Evolutionary conservation across 2,329 filamentous ascomycete genomes (phyloP).

Genomic region (Arthrobotrys sinensis): DNA sequence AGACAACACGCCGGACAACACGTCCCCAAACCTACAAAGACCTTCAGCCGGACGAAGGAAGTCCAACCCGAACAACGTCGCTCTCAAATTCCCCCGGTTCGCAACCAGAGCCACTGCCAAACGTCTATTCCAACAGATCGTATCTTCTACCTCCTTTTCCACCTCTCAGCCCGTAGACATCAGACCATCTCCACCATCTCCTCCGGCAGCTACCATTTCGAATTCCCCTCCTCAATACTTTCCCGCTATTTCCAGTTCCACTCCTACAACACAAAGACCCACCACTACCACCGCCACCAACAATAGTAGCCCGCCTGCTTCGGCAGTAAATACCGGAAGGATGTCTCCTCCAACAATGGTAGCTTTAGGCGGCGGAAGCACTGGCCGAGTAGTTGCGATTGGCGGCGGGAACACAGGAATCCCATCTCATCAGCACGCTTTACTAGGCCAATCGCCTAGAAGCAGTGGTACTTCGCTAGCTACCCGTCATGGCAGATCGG

Average conservation of each 20-base stretch:
- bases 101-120: conserved; percentile 62
- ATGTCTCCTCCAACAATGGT: conserved; percentile 57
- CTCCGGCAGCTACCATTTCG: neutral
- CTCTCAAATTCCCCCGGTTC: conserved; percentile 50
- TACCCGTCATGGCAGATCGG: conserved; percentile 51
- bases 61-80: conserved; percentile 49
- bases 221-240: conserved; percentile 9
- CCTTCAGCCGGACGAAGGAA: conserved; percentile 43
- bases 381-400: conserved; percentile 58
- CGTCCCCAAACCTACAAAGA: conserved; percentile 28
- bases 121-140: conserved; percentile 62
- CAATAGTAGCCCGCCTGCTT: conserved; percentile 31
- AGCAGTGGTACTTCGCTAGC: conserved; percentile 43
- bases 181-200: conserved; percentile 49
- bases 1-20: conserved; percentile 43
- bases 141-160: conserved; percentile 62
- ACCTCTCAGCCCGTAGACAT: conserved; percentile 53
- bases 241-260: conserved; percentile 11
- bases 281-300: conserved; percentile 22
- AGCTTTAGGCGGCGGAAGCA: conserved; percentile 62
- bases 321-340: conserved; percentile 47
- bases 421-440: conserved; percentile 62
- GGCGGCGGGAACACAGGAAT: conserved; percentile 64
- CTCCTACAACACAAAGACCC: conserved; percentile 55
- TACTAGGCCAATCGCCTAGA: conserved; percentile 55